Conservation (phyloP, 73 alveolate species). For the Blepharisma japonicum region DNA sequence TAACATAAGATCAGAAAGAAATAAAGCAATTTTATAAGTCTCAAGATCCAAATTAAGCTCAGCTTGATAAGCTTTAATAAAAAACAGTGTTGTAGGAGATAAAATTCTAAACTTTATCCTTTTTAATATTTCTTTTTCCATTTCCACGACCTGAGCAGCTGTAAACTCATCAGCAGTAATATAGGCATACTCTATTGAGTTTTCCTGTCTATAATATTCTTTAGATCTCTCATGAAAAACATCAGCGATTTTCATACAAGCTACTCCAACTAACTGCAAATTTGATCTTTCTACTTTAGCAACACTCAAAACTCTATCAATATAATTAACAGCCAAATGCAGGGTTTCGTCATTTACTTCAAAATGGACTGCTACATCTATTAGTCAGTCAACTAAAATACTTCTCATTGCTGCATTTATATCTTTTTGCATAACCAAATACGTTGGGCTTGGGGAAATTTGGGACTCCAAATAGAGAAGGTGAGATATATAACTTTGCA, state of each 20-base stretch:
- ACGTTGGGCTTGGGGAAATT: slow-evolving; percentile 7
- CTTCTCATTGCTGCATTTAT: slow-evolving; percentile 86
- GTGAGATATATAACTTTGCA: too few species aligned
- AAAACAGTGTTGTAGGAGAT: slow-evolving; percentile 53
- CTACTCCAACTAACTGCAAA: slow-evolving; percentile 93
- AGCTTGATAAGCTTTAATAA: slow-evolving; percentile 37
- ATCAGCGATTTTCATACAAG: slow-evolving; percentile 97
- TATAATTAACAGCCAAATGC: slow-evolving; percentile 72
- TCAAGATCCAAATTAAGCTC: slow-evolving; percentile 12
- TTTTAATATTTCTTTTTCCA: slow-evolving; percentile 63
- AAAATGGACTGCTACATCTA: slow-evolving; percentile 93
- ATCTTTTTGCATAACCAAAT: slow-evolving; percentile 52
- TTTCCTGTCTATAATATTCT: slow-evolving; percentile 88
- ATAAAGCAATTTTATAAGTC: slow-evolving; percentile 20
- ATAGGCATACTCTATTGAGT: slow-evolving; percentile 84
- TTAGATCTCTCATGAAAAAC: slow-evolving; percentile 84
- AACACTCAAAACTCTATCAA: slow-evolving; percentile 75
- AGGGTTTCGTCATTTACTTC: slow-evolving; percentile 90
- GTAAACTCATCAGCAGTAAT: slow-evolving; percentile 87
- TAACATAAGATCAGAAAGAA: slow-evolving; percentile 42
- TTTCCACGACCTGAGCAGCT: slow-evolving; percentile 58
- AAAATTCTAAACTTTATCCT: slow-evolving; percentile 51
- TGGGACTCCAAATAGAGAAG: too few species aligned
- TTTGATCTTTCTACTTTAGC: slow-evolving; percentile 63
- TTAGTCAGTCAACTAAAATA: slow-evolving; percentile 93